phyloP scores from a whole-genome alignment of 306 rosid species.

The Abrus pulchellus region DNA sequence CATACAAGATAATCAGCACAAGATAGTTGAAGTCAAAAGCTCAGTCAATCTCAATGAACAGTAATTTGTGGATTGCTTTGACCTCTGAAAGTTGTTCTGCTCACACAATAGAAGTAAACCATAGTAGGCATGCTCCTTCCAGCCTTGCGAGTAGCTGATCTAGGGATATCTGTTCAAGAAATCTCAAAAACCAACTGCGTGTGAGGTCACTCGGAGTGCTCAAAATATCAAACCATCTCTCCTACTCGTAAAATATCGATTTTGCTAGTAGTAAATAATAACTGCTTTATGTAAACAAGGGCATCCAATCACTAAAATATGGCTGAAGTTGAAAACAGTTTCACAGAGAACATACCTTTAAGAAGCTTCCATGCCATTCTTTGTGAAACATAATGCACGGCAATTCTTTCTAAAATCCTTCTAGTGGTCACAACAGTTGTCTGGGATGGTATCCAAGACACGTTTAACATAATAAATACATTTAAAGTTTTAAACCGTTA shows the following conservation, averaged over 20 bases:
- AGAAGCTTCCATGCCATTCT: conserved; percentile 94
- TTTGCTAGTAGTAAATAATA: not conserved
- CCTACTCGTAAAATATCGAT: conserved; percentile 7
- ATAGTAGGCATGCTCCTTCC: conserved; percentile 69
- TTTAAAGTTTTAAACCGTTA: conserved; percentile 26
- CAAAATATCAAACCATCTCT: not conserved
- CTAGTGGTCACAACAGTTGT: conserved; percentile 82
- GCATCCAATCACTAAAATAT: conserved; percentile 20
- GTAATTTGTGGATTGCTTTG: conserved; percentile 9
- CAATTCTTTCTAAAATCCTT: conserved; percentile 80
- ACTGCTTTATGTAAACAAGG: conserved; percentile 24
- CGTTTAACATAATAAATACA: conserved; percentile 7
- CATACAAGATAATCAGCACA: conserved; percentile 32
- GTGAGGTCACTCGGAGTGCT: conserved; percentile 7
- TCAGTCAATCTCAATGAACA: not conserved
- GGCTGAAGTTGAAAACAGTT: not conserved
- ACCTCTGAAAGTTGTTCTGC: conserved; percentile 90
- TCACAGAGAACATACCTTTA: conserved; percentile 65
- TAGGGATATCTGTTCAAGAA: conserved; percentile 70
- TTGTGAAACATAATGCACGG: conserved; percentile 76
- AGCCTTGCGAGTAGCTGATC: conserved; percentile 87
- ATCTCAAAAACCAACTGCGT: conserved; percentile 1
- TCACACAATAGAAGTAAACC: conserved; percentile 67
- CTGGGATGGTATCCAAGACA: conserved; percentile 59
- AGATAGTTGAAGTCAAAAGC: conserved; percentile 45